phyloP scores from a whole-genome alignment of 1,284 basidiomycete genomes.

The Farysia itapuensis region DNA sequence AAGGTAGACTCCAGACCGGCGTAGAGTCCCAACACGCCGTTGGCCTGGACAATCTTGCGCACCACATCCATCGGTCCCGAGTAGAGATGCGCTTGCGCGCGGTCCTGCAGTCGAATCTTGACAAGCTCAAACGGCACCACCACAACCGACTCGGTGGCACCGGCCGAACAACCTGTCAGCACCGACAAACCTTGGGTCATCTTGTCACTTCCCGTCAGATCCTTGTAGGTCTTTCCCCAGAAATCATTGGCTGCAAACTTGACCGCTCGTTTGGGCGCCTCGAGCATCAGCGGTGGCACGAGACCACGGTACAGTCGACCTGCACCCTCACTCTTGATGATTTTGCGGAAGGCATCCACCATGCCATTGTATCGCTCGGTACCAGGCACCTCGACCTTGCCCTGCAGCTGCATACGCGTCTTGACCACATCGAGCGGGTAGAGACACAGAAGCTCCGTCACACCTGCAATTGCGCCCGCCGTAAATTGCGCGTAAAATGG shows the following conservation, averaged over 20 bases:
- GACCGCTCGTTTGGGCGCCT: constrained; percentile 96
- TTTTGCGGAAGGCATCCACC: constrained; percentile 75
- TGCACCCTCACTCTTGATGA: constrained; percentile 77
- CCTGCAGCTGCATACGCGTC: constrained; percentile 94
- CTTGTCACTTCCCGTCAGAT: constrained; percentile 70
- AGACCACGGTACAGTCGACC: constrained; percentile 90
- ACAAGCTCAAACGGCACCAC: constrained; percentile 97
- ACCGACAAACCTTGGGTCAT: constrained; percentile 86
- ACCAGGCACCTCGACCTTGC: constrained; percentile 68
- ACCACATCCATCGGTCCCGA: constrained; percentile 92
- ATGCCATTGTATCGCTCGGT: constrained; percentile 66
- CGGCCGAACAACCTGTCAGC: constrained; percentile 87
- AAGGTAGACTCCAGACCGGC: constrained; percentile 54
- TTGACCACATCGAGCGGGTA: constrained; percentile 81
- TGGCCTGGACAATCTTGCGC: constrained; percentile 80
- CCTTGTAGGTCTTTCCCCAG: constrained; percentile 68
- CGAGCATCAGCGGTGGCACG: constrained; percentile 86
- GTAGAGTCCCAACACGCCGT: constrained; percentile 85
- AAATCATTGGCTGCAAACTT: constrained; percentile 91
- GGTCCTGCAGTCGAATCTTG: constrained; percentile 86
- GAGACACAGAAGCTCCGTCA: constrained; percentile 83
- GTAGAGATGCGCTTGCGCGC: constrained; percentile 79
- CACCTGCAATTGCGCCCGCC: constrained; percentile 83
- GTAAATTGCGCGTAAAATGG: constrained; percentile 85
- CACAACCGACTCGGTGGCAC: constrained; percentile 90